Evolutionary conservation across 1,284 basidiomycete genomes (phyloP).

Genomic region (Ustilago nuda): DNA sequence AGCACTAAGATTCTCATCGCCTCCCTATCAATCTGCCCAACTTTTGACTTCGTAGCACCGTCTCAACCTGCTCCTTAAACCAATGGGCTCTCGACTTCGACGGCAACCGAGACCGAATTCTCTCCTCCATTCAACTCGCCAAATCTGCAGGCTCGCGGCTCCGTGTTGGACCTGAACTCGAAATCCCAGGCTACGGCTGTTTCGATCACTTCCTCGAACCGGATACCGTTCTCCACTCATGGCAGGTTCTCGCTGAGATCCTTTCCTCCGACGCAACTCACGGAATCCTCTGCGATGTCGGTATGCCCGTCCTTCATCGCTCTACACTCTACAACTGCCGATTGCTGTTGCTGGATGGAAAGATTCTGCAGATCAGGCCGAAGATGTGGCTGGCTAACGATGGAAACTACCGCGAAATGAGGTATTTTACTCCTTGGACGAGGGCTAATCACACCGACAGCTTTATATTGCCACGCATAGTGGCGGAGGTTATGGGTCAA

Average conservation of each 20-base stretch:
- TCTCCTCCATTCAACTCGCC: conserved; percentile 86
- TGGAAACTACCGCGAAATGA: conserved; percentile 95
- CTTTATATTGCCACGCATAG: conserved; percentile 86
- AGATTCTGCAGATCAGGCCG: conserved; percentile 91
- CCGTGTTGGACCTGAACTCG: conserved; percentile 97
- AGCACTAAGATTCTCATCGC: background rate
- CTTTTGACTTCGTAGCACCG: conserved; percentile 36
- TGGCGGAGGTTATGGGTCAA: conserved; percentile 88
- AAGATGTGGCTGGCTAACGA: conserved; percentile 99
- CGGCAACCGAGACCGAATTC: conserved; percentile 83
- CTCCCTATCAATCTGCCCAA: background rate
- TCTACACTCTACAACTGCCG: conserved; percentile 98
- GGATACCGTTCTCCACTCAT: conserved; percentile 65
- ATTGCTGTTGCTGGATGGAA: conserved; percentile 83
- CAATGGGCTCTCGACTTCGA: conserved; percentile 97
- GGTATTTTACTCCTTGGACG: conserved; percentile 96
- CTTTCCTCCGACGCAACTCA: conserved; percentile 54
- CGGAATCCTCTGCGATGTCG: conserved; percentile 66
- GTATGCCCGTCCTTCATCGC: conserved; percentile 86
- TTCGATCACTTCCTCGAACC: conserved; percentile 66
- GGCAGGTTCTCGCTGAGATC: conserved; percentile 66
- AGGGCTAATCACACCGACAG: conserved; percentile 88
- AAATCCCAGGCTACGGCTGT: conserved; percentile 79
- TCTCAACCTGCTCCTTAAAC: conserved; percentile 81
- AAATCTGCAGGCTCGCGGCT: conserved; percentile 89